Conservation (phyloP, 2,329 filamentous ascomycete genomes). For the Aspergillus terreus region DNA sequence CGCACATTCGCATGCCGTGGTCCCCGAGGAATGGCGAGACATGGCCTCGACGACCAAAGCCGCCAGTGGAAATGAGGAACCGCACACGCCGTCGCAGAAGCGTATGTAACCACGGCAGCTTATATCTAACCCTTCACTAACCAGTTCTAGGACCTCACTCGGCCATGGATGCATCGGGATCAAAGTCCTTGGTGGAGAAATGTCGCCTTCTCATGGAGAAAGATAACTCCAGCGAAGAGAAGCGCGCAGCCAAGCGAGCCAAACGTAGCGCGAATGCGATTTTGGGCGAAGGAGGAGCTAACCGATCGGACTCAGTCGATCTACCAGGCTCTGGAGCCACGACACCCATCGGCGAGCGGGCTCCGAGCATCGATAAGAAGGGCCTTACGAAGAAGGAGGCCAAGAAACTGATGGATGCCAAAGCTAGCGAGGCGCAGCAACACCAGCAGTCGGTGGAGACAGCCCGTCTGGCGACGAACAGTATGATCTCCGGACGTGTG, state of each 20-base stretch:
- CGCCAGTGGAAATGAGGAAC: constrained; percentile 37
- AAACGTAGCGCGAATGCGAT: constrained; percentile 57
- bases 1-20: constrained; percentile 71
- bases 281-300: constrained; percentile 47
- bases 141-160: constrained; percentile 31
- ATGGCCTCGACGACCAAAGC: constrained; percentile 51
- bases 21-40: constrained; percentile 72
- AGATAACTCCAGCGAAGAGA: constrained; percentile 71
- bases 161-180: constrained; percentile 39
- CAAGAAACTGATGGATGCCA: constrained; percentile 68
- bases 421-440: constrained; percentile 71
- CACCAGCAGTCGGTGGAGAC: constrained; percentile 82
- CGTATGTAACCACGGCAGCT: constrained; percentile 27
- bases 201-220: constrained; percentile 61
- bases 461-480: constrained; percentile 70
- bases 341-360: constrained; percentile 42
- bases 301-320: constrained; percentile 55
- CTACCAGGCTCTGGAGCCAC: constrained; percentile 60
- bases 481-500: constrained; percentile 50
- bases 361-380: constrained; percentile 62
- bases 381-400: constrained; percentile 83
- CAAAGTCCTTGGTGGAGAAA: constrained; percentile 44
- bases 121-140: constrained; percentile 11
- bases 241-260: constrained; percentile 63
- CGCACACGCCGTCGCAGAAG: constrained; percentile 33